A percentile compares a stretch with the other conserved stretches of the same genome.
Conservation (phyloP, 2,329 filamentous ascomycete genomes). For the Fulvia fulva region DNA sequence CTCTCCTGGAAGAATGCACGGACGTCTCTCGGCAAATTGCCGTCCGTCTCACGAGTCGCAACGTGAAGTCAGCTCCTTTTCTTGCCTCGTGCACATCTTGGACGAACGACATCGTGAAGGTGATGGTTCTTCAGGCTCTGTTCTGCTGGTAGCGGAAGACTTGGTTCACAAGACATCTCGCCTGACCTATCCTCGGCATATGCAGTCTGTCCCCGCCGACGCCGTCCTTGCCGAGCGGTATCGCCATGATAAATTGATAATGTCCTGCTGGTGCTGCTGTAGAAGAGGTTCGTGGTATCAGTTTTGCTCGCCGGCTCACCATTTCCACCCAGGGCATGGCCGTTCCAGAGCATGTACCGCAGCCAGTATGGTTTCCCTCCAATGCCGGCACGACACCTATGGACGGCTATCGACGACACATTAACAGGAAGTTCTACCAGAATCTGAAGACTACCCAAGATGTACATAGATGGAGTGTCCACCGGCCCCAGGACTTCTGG, state of each 20-base stretch:
- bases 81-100: background rate
- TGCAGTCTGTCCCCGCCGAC: background rate
- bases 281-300: background rate
- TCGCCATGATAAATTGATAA: background rate
- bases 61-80: background rate
- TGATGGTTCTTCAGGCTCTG: background rate
- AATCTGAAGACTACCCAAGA: constrained; percentile 32
- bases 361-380: constrained; percentile 26
- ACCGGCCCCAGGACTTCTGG: constrained; percentile 43
- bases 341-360: constrained; percentile 3
- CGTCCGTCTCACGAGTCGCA: background rate
- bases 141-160: too few species aligned
- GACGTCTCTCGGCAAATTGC: background rate
- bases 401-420: constrained; percentile 30
- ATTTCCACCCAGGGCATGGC: background rate
- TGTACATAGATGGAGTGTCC: constrained; percentile 40
- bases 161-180: background rate
- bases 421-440: constrained; percentile 21
- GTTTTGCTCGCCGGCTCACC: background rate
- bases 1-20: background rate
- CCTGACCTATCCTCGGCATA: background rate
- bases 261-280: too few species aligned
- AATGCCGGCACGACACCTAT: constrained; percentile 25
- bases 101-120: background rate
- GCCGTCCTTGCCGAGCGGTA: background rate